Evolutionary conservation across 495 filamentous ascomycete species (phyloP).

Genomic region (Xylaria sp.): DNA sequence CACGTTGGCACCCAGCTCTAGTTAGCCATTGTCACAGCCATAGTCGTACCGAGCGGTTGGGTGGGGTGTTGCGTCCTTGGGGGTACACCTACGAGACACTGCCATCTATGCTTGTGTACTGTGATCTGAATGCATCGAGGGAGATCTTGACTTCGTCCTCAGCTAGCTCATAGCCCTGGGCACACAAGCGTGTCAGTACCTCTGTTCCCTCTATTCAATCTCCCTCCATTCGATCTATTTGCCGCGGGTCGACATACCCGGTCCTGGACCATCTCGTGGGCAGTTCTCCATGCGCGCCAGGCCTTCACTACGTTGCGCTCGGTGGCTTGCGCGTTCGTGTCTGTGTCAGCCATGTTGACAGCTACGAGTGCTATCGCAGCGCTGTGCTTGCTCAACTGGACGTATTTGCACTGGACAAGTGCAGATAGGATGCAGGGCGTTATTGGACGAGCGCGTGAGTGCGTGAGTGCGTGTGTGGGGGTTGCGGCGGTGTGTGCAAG

Average conservation of each 20-base stretch:
- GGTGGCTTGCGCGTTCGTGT: slow-evolving; percentile 55
- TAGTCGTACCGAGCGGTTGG: no score
- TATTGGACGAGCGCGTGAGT: neutral
- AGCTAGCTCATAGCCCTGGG: slow-evolving; percentile 89
- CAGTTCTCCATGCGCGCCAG: slow-evolving; percentile 87
- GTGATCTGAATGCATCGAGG: slow-evolving; percentile 72
- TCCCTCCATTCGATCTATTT: neutral
- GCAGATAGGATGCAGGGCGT: neutral
- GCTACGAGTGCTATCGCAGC: neutral
- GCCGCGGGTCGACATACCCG: slow-evolving; percentile 56
- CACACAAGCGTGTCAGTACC: slow-evolving; percentile 27
- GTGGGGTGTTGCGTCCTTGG: no score
- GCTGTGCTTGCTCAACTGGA: neutral
- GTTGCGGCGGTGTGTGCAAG: neutral
- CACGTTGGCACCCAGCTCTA: slow-evolving; percentile 39
- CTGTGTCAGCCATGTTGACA: slow-evolving; percentile 62
- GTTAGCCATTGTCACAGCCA: slow-evolving; percentile 22
- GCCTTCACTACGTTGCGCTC: slow-evolving; percentile 74
- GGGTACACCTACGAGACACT: slow-evolving; percentile 66
- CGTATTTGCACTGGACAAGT: neutral
- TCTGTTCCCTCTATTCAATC: neutral
- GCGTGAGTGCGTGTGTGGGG: neutral
- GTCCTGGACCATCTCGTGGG: slow-evolving; percentile 87
- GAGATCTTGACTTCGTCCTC: slow-evolving; percentile 87
- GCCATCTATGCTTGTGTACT: slow-evolving; percentile 73